Evolutionary conservation across 2,329 filamentous ascomycete genomes (phyloP).

Genomic region (Ceratocystis papillata): DNA sequence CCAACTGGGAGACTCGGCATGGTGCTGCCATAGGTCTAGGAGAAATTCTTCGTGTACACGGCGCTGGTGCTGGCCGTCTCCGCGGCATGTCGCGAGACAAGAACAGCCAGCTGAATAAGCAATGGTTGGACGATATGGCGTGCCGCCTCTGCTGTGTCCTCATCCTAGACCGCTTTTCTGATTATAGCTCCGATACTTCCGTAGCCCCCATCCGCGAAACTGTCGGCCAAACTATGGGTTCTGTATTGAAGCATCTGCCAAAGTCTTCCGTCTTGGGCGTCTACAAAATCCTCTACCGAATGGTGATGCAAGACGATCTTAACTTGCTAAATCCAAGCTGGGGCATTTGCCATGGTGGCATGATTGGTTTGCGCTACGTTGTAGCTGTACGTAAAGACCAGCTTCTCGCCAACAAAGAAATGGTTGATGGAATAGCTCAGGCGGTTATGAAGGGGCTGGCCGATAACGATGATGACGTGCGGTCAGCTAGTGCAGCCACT

Average conservation of each 20-base stretch:
- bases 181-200: constrained; percentile 95
- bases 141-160: constrained; percentile 90
- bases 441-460: constrained; percentile 92
- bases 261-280: constrained; percentile 69
- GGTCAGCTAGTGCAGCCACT: constrained; percentile 94
- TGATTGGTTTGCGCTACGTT: constrained; percentile 91
- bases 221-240: constrained; percentile 84
- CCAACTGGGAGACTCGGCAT: constrained; percentile 89
- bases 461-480: constrained; percentile 87
- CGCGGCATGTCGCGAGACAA: constrained; percentile 58
- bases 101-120: constrained; percentile 69
- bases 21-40: constrained; percentile 90
- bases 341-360: constrained; percentile 95
- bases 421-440: constrained; percentile 85
- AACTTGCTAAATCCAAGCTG: constrained; percentile 64
- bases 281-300: constrained; percentile 71
- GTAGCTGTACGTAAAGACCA: constrained; percentile 92
- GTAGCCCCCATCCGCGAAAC: constrained; percentile 94
- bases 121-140: constrained; percentile 89
- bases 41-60: constrained; percentile 86
- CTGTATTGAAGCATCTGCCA: constrained; percentile 74
- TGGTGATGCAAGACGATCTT: constrained; percentile 84
- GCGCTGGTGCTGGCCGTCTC: constrained; percentile 70
- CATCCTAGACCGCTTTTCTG: constrained; percentile 94
- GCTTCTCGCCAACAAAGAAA: constrained; percentile 65